Base-by-base conservation (phyloP, 2,329 filamentous ascomycete species). In the Curvularia sp. region DNA sequence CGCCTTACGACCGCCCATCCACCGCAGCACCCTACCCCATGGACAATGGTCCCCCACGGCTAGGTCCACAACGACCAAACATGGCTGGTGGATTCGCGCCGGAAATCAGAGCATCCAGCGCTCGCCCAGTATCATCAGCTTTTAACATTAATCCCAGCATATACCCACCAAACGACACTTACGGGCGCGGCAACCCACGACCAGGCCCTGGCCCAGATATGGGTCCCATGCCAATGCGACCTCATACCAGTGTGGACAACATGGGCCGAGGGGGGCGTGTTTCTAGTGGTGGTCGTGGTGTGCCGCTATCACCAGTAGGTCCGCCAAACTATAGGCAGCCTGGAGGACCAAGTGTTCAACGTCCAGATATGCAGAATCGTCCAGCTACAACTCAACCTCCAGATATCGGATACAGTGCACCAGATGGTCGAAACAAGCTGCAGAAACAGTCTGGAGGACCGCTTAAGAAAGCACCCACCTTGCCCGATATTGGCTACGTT, bases 21-120 rank as follows among this genome's bases (percentile, higher is more conserved):
- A 84, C 87, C 9, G 81, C 84, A 21, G 87, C 87, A 1, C 90
- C 90, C 1, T 93, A 93, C 67, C 90, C 90, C 0, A 83, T 88
- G 49, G 89, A 91, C 63, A 87, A 90, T 64, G 80, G 81, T 52
- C 84, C 86, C 19, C 80, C 83, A 46, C 82, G 80, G n/a, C 73
- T 75, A 49, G 68, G 66, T 34, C 65, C 67, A 19, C 64, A 65
- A 49, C 70, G 71, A 36, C 65, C 75, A 55, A 60, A 45, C 59
- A 69, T 70, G 48, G 74, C 74, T 28, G 77, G 77, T 9, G 79
- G 78, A 21, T 79, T 80, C 65, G 78, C 74, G 34, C 74, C 82
- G 2, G 80, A 82, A 38, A 72, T 84, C 4, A 83, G 84, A 5
- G 78, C 83, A 25, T 80, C 82, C 9, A 80, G 80, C 27, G 67